Conservation (phyloP, 2,329 filamentous ascomycete species). For the Colletotrichum paranaense region DNA sequence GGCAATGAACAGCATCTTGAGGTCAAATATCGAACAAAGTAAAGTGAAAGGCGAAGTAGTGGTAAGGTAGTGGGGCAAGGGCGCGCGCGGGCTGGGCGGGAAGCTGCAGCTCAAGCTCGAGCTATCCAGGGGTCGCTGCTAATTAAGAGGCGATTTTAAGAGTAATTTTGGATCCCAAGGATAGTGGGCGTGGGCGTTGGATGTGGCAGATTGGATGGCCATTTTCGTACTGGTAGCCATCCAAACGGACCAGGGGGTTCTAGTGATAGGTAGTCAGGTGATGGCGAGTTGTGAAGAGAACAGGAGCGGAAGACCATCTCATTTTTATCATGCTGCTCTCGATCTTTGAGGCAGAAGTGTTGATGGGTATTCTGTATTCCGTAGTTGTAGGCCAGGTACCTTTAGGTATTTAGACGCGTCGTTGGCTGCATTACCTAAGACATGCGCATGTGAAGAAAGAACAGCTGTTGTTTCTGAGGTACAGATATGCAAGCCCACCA, state of each 20-base stretch:
- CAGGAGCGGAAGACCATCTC: background rate
- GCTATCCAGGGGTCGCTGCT: slow-evolving; percentile 18
- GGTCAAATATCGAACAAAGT: background rate
- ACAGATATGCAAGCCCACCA: background rate
- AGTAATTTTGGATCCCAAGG: slow-evolving; percentile 20
- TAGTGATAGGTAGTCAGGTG: background rate
- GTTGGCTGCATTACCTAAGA: background rate
- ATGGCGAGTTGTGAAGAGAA: background rate
- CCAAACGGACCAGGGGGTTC: background rate
- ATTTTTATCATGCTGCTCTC: background rate
- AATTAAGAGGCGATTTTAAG: slow-evolving; percentile 13
- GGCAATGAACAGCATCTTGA: too few relatives aligned
- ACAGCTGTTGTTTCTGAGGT: background rate
- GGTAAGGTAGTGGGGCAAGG: slow-evolving; percentile 7
- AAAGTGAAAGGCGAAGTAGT: background rate
- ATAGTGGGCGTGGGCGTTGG: slow-evolving; percentile 8
- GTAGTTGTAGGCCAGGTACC: background rate
- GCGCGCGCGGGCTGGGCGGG: slow-evolving; percentile 19
- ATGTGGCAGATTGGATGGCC: slow-evolving; percentile 18
- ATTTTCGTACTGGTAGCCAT: background rate
- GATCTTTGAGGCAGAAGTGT: background rate
- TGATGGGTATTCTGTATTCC: background rate
- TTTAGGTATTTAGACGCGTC: background rate
- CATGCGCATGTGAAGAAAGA: slow-evolving; percentile 4
- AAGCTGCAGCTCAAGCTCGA: slow-evolving; percentile 16